Evolutionary conservation across 179 eudicot species (phyloP).

Genomic region (Spergularia azorica): DNA sequence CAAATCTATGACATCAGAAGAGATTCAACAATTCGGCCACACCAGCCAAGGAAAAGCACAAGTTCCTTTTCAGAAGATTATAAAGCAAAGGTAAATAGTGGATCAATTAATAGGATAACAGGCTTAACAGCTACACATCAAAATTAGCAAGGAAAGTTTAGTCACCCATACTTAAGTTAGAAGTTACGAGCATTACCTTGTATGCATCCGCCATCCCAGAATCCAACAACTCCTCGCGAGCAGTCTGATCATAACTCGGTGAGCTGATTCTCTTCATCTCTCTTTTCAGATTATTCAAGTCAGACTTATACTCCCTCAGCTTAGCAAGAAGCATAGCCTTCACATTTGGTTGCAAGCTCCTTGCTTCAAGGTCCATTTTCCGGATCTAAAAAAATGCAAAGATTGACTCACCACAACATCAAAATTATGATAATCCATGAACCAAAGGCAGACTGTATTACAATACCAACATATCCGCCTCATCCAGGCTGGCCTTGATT

Average conservation of each 20-base stretch:
- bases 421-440: slow-evolving; percentile 5
- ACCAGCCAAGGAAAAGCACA: background rate
- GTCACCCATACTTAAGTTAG: background rate
- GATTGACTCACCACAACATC: background rate
- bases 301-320: slow-evolving; percentile 91
- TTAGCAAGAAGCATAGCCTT: slow-evolving; percentile 95
- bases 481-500: slow-evolving; percentile 79
- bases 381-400: slow-evolving; percentile 60
- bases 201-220: slow-evolving; percentile 71
- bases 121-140: background rate
- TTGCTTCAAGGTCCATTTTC: slow-evolving; percentile 99
- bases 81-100: background rate
- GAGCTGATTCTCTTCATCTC: slow-evolving; percentile 67
- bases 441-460: background rate
- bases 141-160: background rate
- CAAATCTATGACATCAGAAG: background rate
- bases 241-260: slow-evolving; percentile 51
- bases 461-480: slow-evolving; percentile 91
- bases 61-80: background rate
- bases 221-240: slow-evolving; percentile 80
- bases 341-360: slow-evolving; percentile 93
- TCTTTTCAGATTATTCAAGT: slow-evolving; percentile 79
- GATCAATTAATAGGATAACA: background rate
- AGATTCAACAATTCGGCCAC: background rate
- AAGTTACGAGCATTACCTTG: slow-evolving; percentile 42